phyloP scores from a whole-genome alignment of 352 stramenopile species.

The Pythium vanterpoolii region DNA sequence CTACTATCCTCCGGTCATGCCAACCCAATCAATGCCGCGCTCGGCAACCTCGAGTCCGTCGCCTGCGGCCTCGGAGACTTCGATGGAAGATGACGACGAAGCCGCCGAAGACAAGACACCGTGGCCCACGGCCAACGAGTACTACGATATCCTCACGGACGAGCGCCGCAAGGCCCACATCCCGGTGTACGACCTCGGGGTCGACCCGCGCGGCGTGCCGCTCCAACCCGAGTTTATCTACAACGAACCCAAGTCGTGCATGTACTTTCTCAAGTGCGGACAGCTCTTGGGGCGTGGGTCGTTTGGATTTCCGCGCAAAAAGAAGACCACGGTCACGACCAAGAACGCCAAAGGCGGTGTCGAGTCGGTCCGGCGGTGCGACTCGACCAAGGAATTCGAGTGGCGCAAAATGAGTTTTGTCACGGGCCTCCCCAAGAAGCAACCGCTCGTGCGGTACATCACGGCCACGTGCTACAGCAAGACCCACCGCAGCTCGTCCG shows the following conservation, averaged over 20 bases:
- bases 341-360: constrained; percentile 30
- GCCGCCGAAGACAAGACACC: constrained; percentile 63
- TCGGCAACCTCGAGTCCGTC: constrained; percentile 12
- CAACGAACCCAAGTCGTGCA: constrained; percentile 63
- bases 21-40: not conserved
- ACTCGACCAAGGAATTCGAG: constrained; percentile 65
- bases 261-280: constrained; percentile 73
- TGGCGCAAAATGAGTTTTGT: constrained; percentile 85
- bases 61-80: constrained; percentile 12
- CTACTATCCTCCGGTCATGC: not conserved
- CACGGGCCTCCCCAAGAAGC: constrained; percentile 71
- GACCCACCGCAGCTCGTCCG: constrained; percentile 41
- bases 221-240: constrained; percentile 79
- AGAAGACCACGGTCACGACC: constrained; percentile 31
- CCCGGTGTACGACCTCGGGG: constrained; percentile 63
- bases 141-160: constrained; percentile 49
- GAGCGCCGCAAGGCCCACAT: constrained; percentile 30
- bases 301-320: constrained; percentile 69
- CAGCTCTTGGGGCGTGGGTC: constrained; percentile 60
- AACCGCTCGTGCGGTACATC: constrained; percentile 70
- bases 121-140: constrained; percentile 69
- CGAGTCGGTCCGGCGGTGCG: constrained; percentile 17
- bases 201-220: constrained; percentile 67
- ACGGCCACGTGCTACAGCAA: constrained; percentile 75
- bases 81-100: constrained; percentile 25